Conservation (phyloP, 306 rosid genomes). For the Malus orientalis region DNA sequence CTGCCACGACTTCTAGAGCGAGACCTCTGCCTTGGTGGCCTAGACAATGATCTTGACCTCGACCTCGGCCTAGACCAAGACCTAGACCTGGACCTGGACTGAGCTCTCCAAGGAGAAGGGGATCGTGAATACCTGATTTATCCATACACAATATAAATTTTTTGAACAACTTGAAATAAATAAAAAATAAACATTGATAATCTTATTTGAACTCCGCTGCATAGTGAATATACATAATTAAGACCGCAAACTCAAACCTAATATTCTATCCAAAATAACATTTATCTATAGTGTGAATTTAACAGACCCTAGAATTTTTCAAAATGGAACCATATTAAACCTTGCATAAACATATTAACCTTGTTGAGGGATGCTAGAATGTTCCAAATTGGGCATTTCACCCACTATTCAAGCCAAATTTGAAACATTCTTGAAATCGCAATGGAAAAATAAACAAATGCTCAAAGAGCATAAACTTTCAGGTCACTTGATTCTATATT, state of each 20-base stretch:
- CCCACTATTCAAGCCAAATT: neutral
- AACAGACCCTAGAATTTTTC: neutral
- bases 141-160: neutral
- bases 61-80: slow-evolving; percentile 54
- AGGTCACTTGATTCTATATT: neutral
- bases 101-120: slow-evolving; percentile 77
- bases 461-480: neutral
- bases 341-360: too few relatives aligned
- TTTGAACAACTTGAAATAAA: neutral
- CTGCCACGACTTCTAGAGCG: slow-evolving; percentile 82
- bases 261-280: neutral
- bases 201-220: neutral
- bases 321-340: neutral
- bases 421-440: neutral
- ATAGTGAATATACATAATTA: neutral
- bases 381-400: neutral
- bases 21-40: slow-evolving; percentile 60
- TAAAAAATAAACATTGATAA: neutral
- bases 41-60: slow-evolving; percentile 51
- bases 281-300: neutral
- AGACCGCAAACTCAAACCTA: neutral
- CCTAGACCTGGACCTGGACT: slow-evolving; percentile 49
- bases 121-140: slow-evolving; percentile 62
- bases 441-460: neutral
- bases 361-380: too few relatives aligned